Base-by-base conservation (phyloP, 1,284 basidiomycete genomes). In the Cutaneotrichosporon dermatis region DNA sequence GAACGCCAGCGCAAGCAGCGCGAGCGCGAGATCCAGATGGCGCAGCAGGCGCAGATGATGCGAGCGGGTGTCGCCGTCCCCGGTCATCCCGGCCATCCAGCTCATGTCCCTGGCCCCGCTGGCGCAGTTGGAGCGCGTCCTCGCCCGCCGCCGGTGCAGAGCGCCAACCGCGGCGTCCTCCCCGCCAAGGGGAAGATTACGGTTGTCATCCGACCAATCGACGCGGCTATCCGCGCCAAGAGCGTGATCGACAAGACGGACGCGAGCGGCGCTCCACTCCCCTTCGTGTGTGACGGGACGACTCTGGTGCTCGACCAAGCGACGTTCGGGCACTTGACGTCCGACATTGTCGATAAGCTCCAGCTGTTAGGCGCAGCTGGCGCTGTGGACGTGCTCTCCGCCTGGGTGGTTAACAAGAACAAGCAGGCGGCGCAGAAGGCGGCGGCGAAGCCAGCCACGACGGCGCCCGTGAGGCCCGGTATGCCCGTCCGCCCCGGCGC, bases 361-460 rank as follows among this genome's bases (percentile, higher is more conserved):
- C 68, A 69, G 40, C 48, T 67, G 9, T 66, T 76, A 13, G 74
- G 75, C 37, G 70, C 72, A 6, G 68, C 69, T 0, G 69, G 66
- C 4, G 75, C 75, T 9, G 70, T 76, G 10, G 74, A 74, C 57
- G 75, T 75, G 1, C 54, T 76, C 15, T 70, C 70, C 10, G 68
- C 69, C 57, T 76, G 75, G 75, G 72, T 76, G 0, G 70, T 71
- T 54, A 75, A 73, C 62, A 75, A 75, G 67, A 72, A 74, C 58
- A 73, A 72, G 60, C 66, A 68, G 49, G 65, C 68, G 54, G 65
- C 69, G 34, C 66, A 66, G 5, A 69, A 67, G 39, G 60, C 70
- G 5, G 65, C 67, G 34, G 54, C 66, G 7, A 54, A 55, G 52
- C 58, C 52, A 0, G 58, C 54, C 6, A 50, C 33, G 16, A 9